Percentiles rank a stretch among this genome's conserved stretches.
Conservation (phyloP, 2,329 filamentous ascomycete species). For the Fusarium algeriense region DNA sequence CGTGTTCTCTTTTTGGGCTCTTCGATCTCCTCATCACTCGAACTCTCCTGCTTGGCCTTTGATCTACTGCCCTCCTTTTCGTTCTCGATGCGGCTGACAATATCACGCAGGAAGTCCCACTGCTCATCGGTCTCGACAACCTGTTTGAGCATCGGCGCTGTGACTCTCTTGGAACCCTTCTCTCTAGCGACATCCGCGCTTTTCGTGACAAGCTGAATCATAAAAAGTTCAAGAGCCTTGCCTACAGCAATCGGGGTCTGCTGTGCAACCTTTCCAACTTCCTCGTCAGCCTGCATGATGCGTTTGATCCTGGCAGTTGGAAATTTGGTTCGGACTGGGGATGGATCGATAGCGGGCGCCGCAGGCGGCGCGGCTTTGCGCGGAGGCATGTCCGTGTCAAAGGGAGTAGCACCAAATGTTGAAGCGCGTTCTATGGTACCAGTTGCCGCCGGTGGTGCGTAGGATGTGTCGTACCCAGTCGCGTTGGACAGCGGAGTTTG, state of each 20-base stretch:
- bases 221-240: slow-evolving; percentile 96
- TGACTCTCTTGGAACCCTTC: slow-evolving; percentile 89
- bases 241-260: slow-evolving; percentile 96
- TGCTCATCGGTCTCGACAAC: slow-evolving; percentile 90
- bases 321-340: slow-evolving; percentile 91
- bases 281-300: slow-evolving; percentile 99
- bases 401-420: slow-evolving; percentile 22
- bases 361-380: slow-evolving; percentile 52
- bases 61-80: slow-evolving; percentile 62
- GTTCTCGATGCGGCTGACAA: slow-evolving; percentile 83
- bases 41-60: slow-evolving; percentile 64
- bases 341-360: slow-evolving; percentile 67
- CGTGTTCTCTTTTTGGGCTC: slow-evolving; percentile 63
- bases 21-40: slow-evolving; percentile 65
- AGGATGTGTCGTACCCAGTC: slow-evolving; percentile 34
- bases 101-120: slow-evolving; percentile 93
- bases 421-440: slow-evolving; percentile 14
- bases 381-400: slow-evolving; percentile 52
- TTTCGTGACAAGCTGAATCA: slow-evolving; percentile 92
- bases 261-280: slow-evolving; percentile 97
- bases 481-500: slow-evolving; percentile 23
- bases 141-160: slow-evolving; percentile 89
- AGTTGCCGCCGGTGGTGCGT: slow-evolving; percentile 20
- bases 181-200: slow-evolving; percentile 86
- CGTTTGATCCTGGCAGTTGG: slow-evolving; percentile 97